Evolutionary conservation across 257 asterid species (phyloP), one percentile per base, ranked within the genome.

Genomic region (Penstemon barbatus): DNA sequence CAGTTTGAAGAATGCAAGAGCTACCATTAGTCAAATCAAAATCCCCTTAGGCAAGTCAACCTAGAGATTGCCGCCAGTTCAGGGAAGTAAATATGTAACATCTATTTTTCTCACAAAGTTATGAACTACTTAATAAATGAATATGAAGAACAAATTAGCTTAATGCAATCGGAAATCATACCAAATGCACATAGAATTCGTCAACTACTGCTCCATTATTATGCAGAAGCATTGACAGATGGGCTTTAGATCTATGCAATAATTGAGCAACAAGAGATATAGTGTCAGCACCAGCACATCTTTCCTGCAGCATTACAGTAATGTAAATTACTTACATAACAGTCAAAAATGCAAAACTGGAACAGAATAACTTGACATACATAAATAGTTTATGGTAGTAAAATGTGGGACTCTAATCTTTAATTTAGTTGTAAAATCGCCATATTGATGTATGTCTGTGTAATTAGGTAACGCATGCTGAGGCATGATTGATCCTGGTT

Each of bases 231-330:
- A 82, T 86, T 43, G 97, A 84, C 62, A 94, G 88, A 84, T 94
- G 92, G 55, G 84, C 71, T 83, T 84, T 94, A 61, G 98, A 94
- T 89, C 86, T 86, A 84, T 83, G 90, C 90, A 94, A 86, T 75
- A 94, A 81, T 83, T 82, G 90, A 83, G 97, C 97, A 85, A 94
- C 96, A 77, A 91, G 89, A 74, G 86, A 79, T 66, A 89, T 69
- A 71, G 92, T 83, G 85, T 91, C 98, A 74, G 95, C 96, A 76
- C 87, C 99, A 46, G 96, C 89, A 86, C 99, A 94, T 80, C 99
- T 87, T 85, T 91, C 99, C 99, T 94, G 99, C 93, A 85, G 79
- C 81, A 83, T 53, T 71, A 79, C 54, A 37, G 77, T 65, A 61
- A 73, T 50, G 66, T 37, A 70, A 33, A 69, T 74, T 71, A 73